phyloP scores from a whole-genome alignment of 2,329 filamentous ascomycete species.

The Phyllosticta citriasiana region DNA sequence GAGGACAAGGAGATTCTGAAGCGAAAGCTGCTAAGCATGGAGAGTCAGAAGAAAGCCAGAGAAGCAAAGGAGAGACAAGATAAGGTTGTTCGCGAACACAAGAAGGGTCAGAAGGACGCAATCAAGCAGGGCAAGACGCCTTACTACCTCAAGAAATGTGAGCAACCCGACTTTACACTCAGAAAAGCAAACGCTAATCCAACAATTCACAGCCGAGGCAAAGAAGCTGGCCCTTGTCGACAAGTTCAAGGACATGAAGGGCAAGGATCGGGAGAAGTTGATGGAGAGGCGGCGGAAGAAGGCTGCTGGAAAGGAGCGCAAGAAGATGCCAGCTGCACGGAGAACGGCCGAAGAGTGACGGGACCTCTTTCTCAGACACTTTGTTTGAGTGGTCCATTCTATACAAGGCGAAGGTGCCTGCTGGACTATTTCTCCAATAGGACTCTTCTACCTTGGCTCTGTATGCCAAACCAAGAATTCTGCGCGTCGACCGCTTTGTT shows the following conservation, averaged over 20 bases:
- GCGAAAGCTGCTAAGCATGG: slow-evolving; percentile 64
- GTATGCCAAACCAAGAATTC: background rate
- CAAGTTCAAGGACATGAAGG: slow-evolving; percentile 8
- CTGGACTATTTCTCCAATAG: background rate
- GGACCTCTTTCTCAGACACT: background rate
- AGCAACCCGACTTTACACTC: slow-evolving; percentile 10
- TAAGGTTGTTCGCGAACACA: slow-evolving; percentile 63
- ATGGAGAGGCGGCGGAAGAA: slow-evolving; percentile 89
- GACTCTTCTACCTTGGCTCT: background rate
- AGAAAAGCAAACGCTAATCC: slow-evolving; percentile 13
- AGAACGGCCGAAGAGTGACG: slow-evolving; percentile 1
- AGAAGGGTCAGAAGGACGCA: slow-evolving; percentile 71
- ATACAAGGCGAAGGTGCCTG: background rate
- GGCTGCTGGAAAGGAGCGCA: slow-evolving; percentile 75
- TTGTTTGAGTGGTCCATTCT: background rate
- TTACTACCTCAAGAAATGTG: slow-evolving; percentile 78
- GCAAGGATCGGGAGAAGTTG: slow-evolving; percentile 58
- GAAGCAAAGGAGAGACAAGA: slow-evolving; percentile 59
- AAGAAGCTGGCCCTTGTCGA: slow-evolving; percentile 7
- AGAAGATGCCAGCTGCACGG: slow-evolving; percentile 34
- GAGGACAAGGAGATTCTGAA: slow-evolving; percentile 60
- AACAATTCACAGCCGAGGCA: slow-evolving; percentile 45
- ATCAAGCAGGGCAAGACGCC: slow-evolving; percentile 69
- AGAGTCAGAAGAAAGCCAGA: slow-evolving; percentile 64
- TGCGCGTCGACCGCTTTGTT: background rate